Base-by-base conservation (phyloP, 305 asterid species). In the Fraxinus xanthoxyloides region DNA sequence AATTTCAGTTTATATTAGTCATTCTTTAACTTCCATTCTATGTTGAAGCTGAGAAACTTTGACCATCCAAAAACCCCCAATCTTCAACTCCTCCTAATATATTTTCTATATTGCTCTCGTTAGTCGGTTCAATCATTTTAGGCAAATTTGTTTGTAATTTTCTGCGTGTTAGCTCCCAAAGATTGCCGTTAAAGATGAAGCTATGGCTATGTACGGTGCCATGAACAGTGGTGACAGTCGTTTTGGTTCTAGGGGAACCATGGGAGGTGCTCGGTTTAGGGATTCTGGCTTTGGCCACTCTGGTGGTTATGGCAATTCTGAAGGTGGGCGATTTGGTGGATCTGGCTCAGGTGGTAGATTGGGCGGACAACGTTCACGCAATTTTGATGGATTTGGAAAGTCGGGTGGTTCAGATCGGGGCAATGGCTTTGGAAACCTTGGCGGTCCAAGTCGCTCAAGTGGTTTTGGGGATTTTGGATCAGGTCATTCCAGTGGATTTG, bases 151-250 rank as follows among this genome's bases (percentile, higher is more conserved):
- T 54, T 76, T 75, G 15, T 56, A 40, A 75, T 51, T 75, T 15
- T 35, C 12, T 19, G 78, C 34, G 1, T 84, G 78, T 67, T 81
- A 95, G 98, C 96, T 95, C 85, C 97, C 98, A 15, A 85, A 59
- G 84, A 87, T 95, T 76, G 87, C 91, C 75, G 97, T 90, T 81
- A 94, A 91, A 35, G 88, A 82, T 80, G 94, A 87, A 84, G 85
- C 91, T 9, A 26, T 84, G 80, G 90, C 85, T 87, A 83, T 88
- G 92, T 88, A 80, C 79, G 81, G 90, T 80, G 90, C 86, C 85
- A 83, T 85, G 84, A 90, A 86, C 5, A 83, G 84, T 32, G 91
- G 92, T 80, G 88, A 84, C 36, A 78, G 92, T 19, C 91, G 94
- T 59, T 89, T 84, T 80, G 90, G 93, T 85, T 83, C 75, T 75